Percentiles rank a stretch among this genome's conserved stretches.
These are phyloP conservation scores for Anastatica hierochuntica DNA, from an alignment of 345 rosid species.

Conservation along the genomic window DNA sequence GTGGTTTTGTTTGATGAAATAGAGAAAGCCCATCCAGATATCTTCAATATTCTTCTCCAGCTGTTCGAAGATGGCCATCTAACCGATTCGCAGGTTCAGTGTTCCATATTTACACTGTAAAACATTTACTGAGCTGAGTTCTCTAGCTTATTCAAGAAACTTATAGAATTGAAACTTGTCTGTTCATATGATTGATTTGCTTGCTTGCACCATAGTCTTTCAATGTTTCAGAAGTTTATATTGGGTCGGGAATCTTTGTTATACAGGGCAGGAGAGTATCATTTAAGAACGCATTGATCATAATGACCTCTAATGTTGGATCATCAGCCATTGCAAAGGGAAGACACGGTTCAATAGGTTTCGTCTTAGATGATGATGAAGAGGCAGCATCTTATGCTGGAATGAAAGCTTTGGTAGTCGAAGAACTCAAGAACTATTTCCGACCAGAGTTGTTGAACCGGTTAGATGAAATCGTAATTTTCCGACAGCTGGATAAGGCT, in stretches of 20 bases:
- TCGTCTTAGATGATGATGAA: slow-evolving; percentile 40
- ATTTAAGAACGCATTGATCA: slow-evolving; percentile 81
- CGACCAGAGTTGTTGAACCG: slow-evolving; percentile 96
- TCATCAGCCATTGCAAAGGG: slow-evolving; percentile 88
- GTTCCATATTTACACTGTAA: neutral
- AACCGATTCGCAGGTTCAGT: slow-evolving; percentile 87
- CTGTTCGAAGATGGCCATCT: slow-evolving; percentile 97
- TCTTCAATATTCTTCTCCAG: slow-evolving; percentile 93
- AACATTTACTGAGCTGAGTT: no score
- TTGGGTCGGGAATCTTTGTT: slow-evolving; percentile 6
- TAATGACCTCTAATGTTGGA: slow-evolving; percentile 94
- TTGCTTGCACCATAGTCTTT: neutral
- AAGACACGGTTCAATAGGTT: slow-evolving; percentile 60
- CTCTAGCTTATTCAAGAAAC: no score
- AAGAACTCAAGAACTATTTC: slow-evolving; percentile 81
- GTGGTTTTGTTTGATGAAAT: slow-evolving; percentile 81
- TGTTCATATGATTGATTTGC: neutral
- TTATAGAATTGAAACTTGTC: no score
- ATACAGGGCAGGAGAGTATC: slow-evolving; percentile 88
- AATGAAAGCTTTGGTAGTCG: slow-evolving; percentile 66
- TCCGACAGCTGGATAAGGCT: slow-evolving; percentile 64
- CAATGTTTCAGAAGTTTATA: neutral
- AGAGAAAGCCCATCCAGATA: slow-evolving; percentile 94
- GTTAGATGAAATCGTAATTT: slow-evolving; percentile 90
- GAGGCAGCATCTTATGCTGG: slow-evolving; percentile 56